phyloP scores from a whole-genome alignment of 2,329 filamentous ascomycete species.

The Thielaviopsis euricoi region DNA sequence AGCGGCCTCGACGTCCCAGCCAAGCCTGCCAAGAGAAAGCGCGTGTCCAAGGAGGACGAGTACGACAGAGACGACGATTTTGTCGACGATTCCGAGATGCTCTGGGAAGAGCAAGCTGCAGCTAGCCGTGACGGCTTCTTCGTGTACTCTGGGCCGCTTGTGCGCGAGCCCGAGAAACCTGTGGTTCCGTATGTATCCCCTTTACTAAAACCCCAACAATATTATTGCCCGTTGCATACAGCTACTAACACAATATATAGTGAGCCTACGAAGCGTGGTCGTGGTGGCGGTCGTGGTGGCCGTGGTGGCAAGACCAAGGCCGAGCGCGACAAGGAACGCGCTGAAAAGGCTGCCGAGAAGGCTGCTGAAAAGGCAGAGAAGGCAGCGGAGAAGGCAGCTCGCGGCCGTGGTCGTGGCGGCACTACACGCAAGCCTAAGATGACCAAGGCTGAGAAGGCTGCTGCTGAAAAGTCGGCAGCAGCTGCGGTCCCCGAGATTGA shows the following conservation, averaged over 20 bases:
- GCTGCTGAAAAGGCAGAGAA: constrained; percentile 10
- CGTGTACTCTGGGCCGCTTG: constrained; percentile 83
- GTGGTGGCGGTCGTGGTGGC: constrained; percentile 23
- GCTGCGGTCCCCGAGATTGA: constrained; percentile 8
- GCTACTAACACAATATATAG: constrained; percentile 30
- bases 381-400: constrained; percentile 8
- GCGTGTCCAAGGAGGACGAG: constrained; percentile 65
- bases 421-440: constrained; percentile 9
- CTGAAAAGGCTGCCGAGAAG: constrained; percentile 11
- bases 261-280: constrained; percentile 51
- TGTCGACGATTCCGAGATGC: constrained; percentile 81
- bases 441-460: constrained; percentile 7
- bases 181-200: constrained; percentile 30
- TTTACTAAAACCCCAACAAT: not conserved
- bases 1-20: constrained; percentile 25
- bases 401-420: constrained; percentile 6
- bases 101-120: constrained; percentile 91
- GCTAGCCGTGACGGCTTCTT: constrained; percentile 95
- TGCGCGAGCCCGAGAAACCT: constrained; percentile 71
- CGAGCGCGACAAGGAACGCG: constrained; percentile 9
- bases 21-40: constrained; percentile 58
- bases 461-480: constrained; percentile 1
- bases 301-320: constrained; percentile 11
- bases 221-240: not conserved
- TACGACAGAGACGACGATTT: constrained; percentile 74